Evolutionary conservation across 306 rosid genomes (phyloP), one percentile per base, ranked within the genome.

Genomic region (Dryas alaskensis): DNA sequence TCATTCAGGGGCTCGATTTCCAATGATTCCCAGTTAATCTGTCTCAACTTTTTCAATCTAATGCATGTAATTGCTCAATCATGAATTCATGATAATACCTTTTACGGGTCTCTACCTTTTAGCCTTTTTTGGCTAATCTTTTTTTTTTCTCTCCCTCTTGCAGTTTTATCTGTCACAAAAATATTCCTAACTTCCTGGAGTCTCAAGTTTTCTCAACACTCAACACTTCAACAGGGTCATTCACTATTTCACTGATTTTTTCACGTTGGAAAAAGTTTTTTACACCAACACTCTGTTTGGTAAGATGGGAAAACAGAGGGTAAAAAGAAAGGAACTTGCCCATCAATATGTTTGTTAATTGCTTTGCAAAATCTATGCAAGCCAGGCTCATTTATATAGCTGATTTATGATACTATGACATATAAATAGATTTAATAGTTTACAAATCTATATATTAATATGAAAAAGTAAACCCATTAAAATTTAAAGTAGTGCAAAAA

Each of bases 121-220:
- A 55, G 44, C 55, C 27, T 57, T 7, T 42, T 57, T 44, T 57
- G 25, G 75, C 54, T 37, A 55, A 53, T 19, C 13, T 8, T 42
- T 45, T 45, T 45, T 4, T 42, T 62, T 19, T 44, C 42, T 6
- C 4, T 4, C 22, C 55, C 27, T 45, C 48, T 62, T 7, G 50
- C 50, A 63, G 49, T 63, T 6, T 45, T 31, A 63, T 42, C 42
- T 31, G 37, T 63, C 27, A 63, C 67, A n/a, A 6, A 70, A 10
- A 5, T 1, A 13, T 44, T 71, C 75, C 75, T 58, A 25, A 45
- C 75, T 71, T 71, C 66, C 57, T 45, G 55, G 66, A 71, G 66
- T 45, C 75, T 14, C 53, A 1, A 4, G 9, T 4, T 22, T 22
- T 45, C 8, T 5, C 13, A 62, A 62, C 67, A 8, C 43, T 70